A percentile compares a stretch with the other conserved stretches of the same genome.
phyloP scores from a whole-genome alignment of 2,329 filamentous ascomycete species.

The Epichloe amarillans region DNA sequence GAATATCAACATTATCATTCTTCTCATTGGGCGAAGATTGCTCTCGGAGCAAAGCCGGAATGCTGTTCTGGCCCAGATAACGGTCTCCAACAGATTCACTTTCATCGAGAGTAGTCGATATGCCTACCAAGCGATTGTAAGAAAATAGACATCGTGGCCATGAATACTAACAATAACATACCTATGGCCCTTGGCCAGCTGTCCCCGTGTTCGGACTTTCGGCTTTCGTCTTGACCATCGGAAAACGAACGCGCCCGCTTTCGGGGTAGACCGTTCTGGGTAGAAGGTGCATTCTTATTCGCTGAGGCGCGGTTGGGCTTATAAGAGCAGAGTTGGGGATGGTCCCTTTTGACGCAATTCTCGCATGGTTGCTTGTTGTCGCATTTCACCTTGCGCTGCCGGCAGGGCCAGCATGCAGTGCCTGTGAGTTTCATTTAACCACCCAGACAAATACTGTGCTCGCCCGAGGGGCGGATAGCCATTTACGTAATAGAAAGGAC shows the following conservation, averaged over 20 bases:
- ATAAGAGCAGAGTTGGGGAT: constrained; percentile 51
- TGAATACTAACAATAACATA: constrained; percentile 8
- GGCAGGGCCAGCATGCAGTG: constrained; percentile 53
- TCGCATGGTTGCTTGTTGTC: constrained; percentile 57
- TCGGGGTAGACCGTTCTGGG: constrained; percentile 13
- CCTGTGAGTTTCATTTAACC: constrained; percentile 22
- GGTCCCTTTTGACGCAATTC: constrained; percentile 54
- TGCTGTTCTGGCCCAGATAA: constrained; percentile 55
- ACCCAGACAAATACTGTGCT: not conserved
- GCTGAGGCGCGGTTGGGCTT: constrained; percentile 42
- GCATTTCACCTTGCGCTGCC: constrained; percentile 56
- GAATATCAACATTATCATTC: constrained; percentile 41
- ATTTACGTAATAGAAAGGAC: too few relatives aligned
- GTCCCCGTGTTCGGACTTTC: constrained; percentile 24
- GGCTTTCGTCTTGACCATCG: constrained; percentile 18
- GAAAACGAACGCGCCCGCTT: constrained; percentile 23
- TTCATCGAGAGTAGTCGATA: constrained; percentile 33
- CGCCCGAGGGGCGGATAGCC: too few relatives aligned
- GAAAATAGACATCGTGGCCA: constrained; percentile 6
- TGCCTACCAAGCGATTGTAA: constrained; percentile 5
- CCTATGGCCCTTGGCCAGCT: constrained; percentile 31
- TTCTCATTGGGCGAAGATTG: constrained; percentile 41
- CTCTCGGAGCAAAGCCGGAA: constrained; percentile 50
- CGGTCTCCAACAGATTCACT: constrained; percentile 42
- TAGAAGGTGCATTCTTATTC: constrained; percentile 20